Base-by-base conservation (phyloP, 1,139 yeast species). In the Keqinozyma sinolaborantium region DNA sequence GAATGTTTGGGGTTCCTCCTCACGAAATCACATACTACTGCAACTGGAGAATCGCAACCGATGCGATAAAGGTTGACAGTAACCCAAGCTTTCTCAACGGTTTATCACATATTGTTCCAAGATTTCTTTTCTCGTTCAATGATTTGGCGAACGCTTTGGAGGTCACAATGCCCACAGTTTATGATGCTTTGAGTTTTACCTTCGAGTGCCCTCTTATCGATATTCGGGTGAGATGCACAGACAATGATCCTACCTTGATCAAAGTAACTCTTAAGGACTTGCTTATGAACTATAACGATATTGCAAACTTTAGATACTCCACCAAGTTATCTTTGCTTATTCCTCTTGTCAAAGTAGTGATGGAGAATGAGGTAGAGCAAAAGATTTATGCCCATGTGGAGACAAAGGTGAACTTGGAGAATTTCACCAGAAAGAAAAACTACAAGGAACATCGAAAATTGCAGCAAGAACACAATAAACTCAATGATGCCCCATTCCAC, bases 1-100 rank as follows among this genome's bases (percentile, higher is more conserved):
- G 97, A 49, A 77, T 88, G 79, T 87, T 88, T 65, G 97, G 98
- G 0, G 55, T 87, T 1, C 96, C 96, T 0, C 97, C 97, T 0
- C 66, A 71, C 2, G 95, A 86, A 51, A 85, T 92, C 1, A 86
- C 97, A 0, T 92, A 86, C 50, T 79, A 76, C 42, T 88, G 96
- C 50, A 82, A 85, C 41, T 92, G 97, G 97, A 90, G 84, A 42
- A 76, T 90, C 42, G 77, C 75, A 19, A 55, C 83, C 2, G 95
- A 88, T 7, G 64, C 64, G 4, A 60, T 88, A 11, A 39, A 49
- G 2, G 60, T 85, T 11, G 70, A 78, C 38, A 73, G 87, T 1
- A 61, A 70, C 3, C 64, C 80, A 0, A 49, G 50, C 2, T 71
- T 81, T 28, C 30, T 80, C 1, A 64, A 61, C 20, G 70, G 73